Evolutionary conservation across 2,329 filamentous ascomycete species (phyloP).

Genomic region (Calonectria montana): DNA sequence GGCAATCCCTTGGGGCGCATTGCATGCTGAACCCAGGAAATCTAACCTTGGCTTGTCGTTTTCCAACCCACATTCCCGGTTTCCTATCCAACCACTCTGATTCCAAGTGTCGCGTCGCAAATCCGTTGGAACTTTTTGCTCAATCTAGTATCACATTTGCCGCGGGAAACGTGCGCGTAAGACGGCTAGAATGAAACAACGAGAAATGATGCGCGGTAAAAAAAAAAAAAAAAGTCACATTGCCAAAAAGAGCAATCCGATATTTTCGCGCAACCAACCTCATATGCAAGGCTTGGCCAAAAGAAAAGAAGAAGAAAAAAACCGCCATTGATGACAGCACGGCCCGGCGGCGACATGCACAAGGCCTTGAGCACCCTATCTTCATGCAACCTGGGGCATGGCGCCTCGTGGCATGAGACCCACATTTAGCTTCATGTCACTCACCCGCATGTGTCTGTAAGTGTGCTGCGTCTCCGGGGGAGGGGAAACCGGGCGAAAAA

Average conservation of each 20-base stretch:
- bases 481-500: constrained; percentile 16
- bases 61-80: not conserved
- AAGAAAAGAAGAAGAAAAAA: not conserved
- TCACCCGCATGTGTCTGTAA: constrained; percentile 3
- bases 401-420: constrained; percentile 24
- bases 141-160: not conserved
- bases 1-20: not conserved
- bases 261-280: not conserved
- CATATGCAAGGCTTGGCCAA: constrained; percentile 4
- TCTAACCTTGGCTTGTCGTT: not conserved
- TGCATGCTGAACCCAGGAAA: not conserved
- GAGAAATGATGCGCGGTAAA: not conserved
- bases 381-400: constrained; percentile 12
- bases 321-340: constrained; percentile 16
- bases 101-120: not conserved
- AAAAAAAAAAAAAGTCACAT: too few species aligned
- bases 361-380: constrained; percentile 1
- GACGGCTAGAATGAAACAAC: not conserved
- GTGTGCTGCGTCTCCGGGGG: constrained; percentile 1
- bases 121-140: not conserved
- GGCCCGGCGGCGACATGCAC: constrained; percentile 15
- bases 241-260: not conserved
- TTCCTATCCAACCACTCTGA: not conserved
- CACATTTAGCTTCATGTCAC: constrained; percentile 10
- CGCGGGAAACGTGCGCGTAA: not conserved